Evolutionary conservation across 371 early-diverging fungal genomes (phyloP).

Genomic region (Mucor circinelloides): DNA sequence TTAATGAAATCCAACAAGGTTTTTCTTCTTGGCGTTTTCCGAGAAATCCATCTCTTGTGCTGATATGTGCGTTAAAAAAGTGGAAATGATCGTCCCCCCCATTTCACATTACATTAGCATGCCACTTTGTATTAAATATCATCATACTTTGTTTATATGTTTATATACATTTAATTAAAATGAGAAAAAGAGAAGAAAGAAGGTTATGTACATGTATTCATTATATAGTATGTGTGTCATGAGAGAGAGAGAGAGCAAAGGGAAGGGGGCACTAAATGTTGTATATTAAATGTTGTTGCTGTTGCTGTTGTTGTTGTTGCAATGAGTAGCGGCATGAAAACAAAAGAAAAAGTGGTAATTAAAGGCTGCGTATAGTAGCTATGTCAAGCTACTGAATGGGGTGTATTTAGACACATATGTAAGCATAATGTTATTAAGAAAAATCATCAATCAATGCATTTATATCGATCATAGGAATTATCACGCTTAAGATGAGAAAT

Average conservation of each 20-base stretch:
- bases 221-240: not conserved
- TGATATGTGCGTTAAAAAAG: not conserved
- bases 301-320: not conserved
- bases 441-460: not conserved
- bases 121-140: not conserved
- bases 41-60: slow-evolving; percentile 15
- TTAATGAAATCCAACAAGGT: slow-evolving; percentile 17
- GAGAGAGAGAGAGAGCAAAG: not conserved
- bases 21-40: slow-evolving; percentile 26
- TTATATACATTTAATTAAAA: not conserved
- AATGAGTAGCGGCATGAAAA: not conserved
- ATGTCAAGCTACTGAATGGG: not conserved
- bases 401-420: not conserved
- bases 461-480: not conserved
- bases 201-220: not conserved
- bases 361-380: not conserved
- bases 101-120: not conserved
- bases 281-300: not conserved
- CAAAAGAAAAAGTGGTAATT: not conserved
- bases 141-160: not conserved
- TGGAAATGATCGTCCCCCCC: not conserved
- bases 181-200: not conserved
- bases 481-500: not conserved
- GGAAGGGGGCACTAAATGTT: not conserved
- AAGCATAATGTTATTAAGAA: not conserved